Percentiles rank a stretch among this genome's conserved stretches.
phyloP scores from a whole-genome alignment of 1,284 basidiomycete genomes.

The Trametes hirsuta region DNA sequence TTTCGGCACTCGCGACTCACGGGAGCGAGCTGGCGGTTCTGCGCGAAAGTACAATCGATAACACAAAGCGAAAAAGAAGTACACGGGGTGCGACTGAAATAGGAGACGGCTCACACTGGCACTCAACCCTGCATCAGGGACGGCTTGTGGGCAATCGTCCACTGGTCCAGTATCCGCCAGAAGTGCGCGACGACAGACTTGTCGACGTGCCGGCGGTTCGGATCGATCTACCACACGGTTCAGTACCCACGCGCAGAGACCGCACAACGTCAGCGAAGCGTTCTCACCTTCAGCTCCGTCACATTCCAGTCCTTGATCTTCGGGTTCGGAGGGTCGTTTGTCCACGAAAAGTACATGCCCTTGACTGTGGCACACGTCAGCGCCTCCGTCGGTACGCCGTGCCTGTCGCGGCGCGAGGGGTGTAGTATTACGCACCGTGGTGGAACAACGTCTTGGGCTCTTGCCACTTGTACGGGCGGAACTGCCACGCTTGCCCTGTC shows the following conservation, averaged over 20 bases:
- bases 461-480: conserved; percentile 94
- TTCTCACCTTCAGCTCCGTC: conserved; percentile 81
- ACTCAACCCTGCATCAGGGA: conserved; percentile 56
- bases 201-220: conserved; percentile 90
- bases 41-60: not conserved
- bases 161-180: conserved; percentile 89
- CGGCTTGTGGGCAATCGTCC: conserved; percentile 82
- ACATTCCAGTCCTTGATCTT: conserved; percentile 98
- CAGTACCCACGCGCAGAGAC: conserved; percentile 3
- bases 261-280: not conserved
- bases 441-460: conserved; percentile 92
- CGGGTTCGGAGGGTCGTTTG: conserved; percentile 86
- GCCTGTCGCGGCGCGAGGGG: not conserved
- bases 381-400: too few species aligned
- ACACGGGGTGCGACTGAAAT: conserved; percentile 4
- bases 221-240: conserved; percentile 70
- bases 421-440: conserved; percentile 66
- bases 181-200: conserved; percentile 94
- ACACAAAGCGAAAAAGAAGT: conserved; percentile 9
- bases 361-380: conserved; percentile 61
- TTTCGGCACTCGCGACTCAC: too few species aligned
- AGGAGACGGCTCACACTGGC: not conserved
- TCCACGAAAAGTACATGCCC: conserved; percentile 91
- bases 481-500: conserved; percentile 98
- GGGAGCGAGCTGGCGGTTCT: too few species aligned